These are phyloP conservation scores for Myriosclerotinia curreyana DNA, from an alignment of 2,329 filamentous ascomycete species.

Conservation along the genomic window DNA sequence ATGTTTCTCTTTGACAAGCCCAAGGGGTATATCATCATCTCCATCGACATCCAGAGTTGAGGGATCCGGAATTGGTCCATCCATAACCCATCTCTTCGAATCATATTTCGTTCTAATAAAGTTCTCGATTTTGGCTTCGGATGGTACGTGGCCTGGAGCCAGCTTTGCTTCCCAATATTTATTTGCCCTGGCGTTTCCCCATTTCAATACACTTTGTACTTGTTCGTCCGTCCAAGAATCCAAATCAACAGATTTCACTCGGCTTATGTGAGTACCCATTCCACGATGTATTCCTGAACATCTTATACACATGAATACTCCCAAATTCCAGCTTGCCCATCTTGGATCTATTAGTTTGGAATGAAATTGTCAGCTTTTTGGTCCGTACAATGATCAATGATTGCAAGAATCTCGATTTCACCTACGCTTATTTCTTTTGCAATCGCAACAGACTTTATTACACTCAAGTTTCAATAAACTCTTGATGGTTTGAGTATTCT, in stretches of 20 bases:
- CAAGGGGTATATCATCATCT: constrained; percentile 74
- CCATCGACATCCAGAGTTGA: constrained; percentile 76
- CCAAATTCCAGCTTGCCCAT: constrained; percentile 99
- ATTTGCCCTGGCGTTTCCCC: constrained; percentile 95
- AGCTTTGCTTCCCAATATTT: constrained; percentile 99
- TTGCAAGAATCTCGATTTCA: constrained; percentile 25
- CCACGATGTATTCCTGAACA: constrained; percentile 98
- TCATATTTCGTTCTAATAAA: constrained; percentile 99
- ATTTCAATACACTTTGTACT: constrained; percentile 85
- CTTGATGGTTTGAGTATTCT: constrained; percentile 93
- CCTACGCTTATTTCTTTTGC: constrained; percentile 97
- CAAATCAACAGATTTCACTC: constrained; percentile 96
- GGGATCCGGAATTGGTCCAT: constrained; percentile 92
- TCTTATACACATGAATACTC: constrained; percentile 95
- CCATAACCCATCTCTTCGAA: constrained; percentile 99
- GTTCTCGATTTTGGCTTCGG: constrained; percentile 98
- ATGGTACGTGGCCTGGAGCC: constrained; percentile 84
- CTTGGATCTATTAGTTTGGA: constrained; percentile 67
- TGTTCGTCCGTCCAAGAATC: constrained; percentile 99
- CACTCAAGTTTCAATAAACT: constrained; percentile 87
- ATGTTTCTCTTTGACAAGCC: constrained; percentile 64
- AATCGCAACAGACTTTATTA: constrained; percentile 97
- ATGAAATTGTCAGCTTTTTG: background rate
- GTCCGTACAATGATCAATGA: background rate
- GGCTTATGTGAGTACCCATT: constrained; percentile 98